These are phyloP conservation scores for Panellus pusillus DNA, from an alignment of 768 basidiomycete genomes.

Conservation along the genomic window DNA sequence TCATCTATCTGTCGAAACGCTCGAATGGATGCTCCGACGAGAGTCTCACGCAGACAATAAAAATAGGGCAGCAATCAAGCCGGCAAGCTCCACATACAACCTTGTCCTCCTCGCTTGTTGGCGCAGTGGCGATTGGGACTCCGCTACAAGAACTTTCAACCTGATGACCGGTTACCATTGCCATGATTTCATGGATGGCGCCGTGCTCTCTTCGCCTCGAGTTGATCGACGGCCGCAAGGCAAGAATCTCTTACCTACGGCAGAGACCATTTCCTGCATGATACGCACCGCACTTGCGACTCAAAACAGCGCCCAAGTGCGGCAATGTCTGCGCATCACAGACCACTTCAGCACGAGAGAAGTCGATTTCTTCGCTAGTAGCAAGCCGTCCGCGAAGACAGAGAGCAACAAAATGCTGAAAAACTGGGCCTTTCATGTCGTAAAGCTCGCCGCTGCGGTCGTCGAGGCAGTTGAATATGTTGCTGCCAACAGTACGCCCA, in stretches of 20 bases:
- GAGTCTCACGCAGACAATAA: conserved; percentile 32
- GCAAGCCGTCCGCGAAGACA: conserved; percentile 8
- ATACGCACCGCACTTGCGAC: conserved; percentile 58
- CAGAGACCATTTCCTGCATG: conserved; percentile 56
- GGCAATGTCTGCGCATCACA: conserved; percentile 63
- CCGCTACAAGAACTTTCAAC: conserved; percentile 58
- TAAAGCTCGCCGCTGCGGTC: conserved; percentile 50
- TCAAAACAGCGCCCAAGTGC: conserved; percentile 48
- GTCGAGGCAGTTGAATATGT: conserved; percentile 41
- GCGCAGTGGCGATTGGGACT: conserved; percentile 62
- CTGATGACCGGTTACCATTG: conserved; percentile 69
- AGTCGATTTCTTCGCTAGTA: conserved; percentile 28
- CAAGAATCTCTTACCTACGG: conserved; percentile 46
- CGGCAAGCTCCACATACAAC: conserved; percentile 54
- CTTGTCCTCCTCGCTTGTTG: conserved; percentile 66
- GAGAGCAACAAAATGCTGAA: conserved; percentile 35
- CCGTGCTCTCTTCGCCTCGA: conserved; percentile 36
- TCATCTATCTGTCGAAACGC: conserved; percentile 50
- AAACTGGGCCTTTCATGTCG: conserved; percentile 40
- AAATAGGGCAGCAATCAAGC: conserved; percentile 48
- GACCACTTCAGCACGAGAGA: conserved; percentile 43
- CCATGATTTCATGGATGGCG: conserved; percentile 54
- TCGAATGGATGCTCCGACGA: conserved; percentile 71
- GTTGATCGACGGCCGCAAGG: conserved; percentile 44
- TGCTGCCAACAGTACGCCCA: conserved; percentile 9